Conservation (phyloP, 441 rosid species). For the Macaranga tanarius region DNA sequence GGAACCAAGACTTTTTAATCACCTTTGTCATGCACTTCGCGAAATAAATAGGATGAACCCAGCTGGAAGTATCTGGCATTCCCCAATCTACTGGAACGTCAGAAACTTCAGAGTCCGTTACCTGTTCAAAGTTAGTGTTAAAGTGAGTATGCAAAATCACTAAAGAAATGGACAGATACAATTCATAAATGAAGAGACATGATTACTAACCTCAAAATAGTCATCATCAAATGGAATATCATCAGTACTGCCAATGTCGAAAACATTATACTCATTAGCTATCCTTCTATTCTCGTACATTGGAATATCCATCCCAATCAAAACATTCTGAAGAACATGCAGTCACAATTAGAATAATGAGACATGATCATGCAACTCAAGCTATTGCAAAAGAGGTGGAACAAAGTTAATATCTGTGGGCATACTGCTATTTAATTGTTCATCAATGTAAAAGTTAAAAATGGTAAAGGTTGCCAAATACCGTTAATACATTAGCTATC, state of each 20-base stretch:
- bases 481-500: neutral
- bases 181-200: constrained; percentile 21
- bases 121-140: constrained; percentile 38
- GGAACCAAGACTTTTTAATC: constrained; percentile 15
- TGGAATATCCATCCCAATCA: constrained; percentile 78
- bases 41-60: constrained; percentile 81
- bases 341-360: constrained; percentile 18
- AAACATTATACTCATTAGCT: constrained; percentile 48
- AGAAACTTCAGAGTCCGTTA: constrained; percentile 59
- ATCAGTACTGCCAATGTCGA: constrained; percentile 41
- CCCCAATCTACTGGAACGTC: constrained; percentile 82
- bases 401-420: neutral
- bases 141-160: constrained; percentile 17
- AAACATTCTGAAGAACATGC: constrained; percentile 58
- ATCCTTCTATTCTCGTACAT: constrained; percentile 50
- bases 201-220: constrained; percentile 62
- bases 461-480: neutral
- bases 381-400: neutral
- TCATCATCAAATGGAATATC: constrained; percentile 60
- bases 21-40: constrained; percentile 81
- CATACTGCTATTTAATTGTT: neutral
- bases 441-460: neutral
- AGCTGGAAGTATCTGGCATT: constrained; percentile 63
- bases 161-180: constrained; percentile 10
- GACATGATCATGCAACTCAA: constrained; percentile 14